These are phyloP conservation scores for Diplodia intermedia DNA, from an alignment of 2,329 filamentous ascomycete genomes.

Conservation along the genomic window DNA sequence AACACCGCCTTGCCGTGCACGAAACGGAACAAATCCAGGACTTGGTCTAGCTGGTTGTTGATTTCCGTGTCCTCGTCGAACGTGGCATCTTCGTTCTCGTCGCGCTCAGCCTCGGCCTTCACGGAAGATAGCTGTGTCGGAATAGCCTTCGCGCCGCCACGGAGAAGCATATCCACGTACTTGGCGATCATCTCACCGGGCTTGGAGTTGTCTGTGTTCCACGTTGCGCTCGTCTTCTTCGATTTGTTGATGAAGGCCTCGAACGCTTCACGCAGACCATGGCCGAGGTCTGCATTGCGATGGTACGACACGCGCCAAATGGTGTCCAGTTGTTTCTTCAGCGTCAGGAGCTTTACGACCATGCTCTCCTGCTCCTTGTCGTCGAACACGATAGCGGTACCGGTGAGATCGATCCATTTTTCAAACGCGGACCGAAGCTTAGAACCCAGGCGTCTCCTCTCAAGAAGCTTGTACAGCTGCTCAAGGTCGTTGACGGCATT, in stretches of 20 bases:
- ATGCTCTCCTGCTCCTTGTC: slow-evolving; percentile 81
- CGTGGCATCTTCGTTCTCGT: slow-evolving; percentile 67
- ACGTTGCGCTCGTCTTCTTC: slow-evolving; percentile 72
- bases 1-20: slow-evolving; percentile 98
- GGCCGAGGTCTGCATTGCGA: slow-evolving; percentile 76
- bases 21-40: slow-evolving; percentile 93
- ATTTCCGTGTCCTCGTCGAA: slow-evolving; percentile 92
- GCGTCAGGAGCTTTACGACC: slow-evolving; percentile 79
- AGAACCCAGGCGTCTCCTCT: slow-evolving; percentile 72
- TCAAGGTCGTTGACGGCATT: slow-evolving; percentile 74
- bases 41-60: slow-evolving; percentile 89
- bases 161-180: slow-evolving; percentile 87
- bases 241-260: slow-evolving; percentile 90
- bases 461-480: slow-evolving; percentile 78
- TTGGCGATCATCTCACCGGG: slow-evolving; percentile 99
- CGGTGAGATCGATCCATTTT: slow-evolving; percentile 77
- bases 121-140: slow-evolving; percentile 69
- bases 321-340: slow-evolving; percentile 80
- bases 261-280: slow-evolving; percentile 84
- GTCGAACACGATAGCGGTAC: slow-evolving; percentile 79
- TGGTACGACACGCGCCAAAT: slow-evolving; percentile 79
- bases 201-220: slow-evolving; percentile 86
- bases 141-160: slow-evolving; percentile 84
- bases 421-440: slow-evolving; percentile 76
- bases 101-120: slow-evolving; percentile 65